Evolutionary conservation across 73 alveolate genomes (phyloP).

Genomic region (Loxodes magnus): DNA sequence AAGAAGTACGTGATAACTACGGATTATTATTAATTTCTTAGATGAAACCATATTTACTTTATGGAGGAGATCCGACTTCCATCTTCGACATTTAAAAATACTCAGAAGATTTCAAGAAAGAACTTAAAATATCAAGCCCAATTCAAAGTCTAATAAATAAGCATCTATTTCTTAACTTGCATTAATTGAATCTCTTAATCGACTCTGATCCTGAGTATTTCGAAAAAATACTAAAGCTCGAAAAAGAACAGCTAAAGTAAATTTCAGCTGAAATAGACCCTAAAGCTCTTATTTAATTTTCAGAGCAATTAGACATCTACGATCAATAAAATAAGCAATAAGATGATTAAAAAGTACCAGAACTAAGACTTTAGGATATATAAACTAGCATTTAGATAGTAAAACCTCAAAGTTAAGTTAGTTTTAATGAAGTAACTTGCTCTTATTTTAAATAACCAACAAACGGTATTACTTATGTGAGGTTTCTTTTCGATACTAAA

Average conservation of each 20-base stretch:
- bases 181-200: constrained; percentile 18
- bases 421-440: constrained; percentile 3
- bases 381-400: constrained; percentile 22
- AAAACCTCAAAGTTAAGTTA: constrained; percentile 12
- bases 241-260: not conserved
- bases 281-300: constrained; percentile 22
- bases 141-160: constrained; percentile 25
- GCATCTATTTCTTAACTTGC: constrained; percentile 27
- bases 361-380: constrained; percentile 25
- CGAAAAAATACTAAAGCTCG: constrained; percentile 17
- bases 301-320: constrained; percentile 18
- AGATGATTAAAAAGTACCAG: constrained; percentile 28
- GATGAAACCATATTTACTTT: constrained; percentile 44
- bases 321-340: constrained; percentile 24
- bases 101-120: constrained; percentile 28
- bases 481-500: constrained; percentile 28
- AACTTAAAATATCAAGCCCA: constrained; percentile 28
- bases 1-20: constrained; percentile 36
- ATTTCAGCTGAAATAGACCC: constrained; percentile 33
- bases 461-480: constrained; percentile 46
- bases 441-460: constrained; percentile 29
- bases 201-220: constrained; percentile 20
- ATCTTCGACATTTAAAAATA: constrained; percentile 31
- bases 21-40: constrained; percentile 41
- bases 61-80: constrained; percentile 44